These are phyloP conservation scores for Lactarius vividus DNA, from an alignment of 768 basidiomycete genomes.

Conservation along the genomic window DNA sequence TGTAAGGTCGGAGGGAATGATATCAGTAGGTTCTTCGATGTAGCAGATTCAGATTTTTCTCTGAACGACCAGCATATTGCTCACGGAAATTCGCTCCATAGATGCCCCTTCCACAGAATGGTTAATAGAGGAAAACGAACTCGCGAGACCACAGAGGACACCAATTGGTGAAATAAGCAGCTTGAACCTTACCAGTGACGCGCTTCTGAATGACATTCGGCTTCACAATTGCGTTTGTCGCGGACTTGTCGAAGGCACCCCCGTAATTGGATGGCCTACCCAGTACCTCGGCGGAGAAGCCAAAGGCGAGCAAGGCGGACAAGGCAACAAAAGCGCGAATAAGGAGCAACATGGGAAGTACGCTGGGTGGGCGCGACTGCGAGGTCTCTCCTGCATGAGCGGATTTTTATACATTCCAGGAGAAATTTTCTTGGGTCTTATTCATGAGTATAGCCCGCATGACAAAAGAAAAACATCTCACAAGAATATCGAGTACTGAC, in stretches of 20 bases:
- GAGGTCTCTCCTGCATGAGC: background rate
- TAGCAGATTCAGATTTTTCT: conserved; percentile 1
- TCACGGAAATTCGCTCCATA: conserved; percentile 63
- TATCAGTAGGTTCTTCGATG: conserved; percentile 58
- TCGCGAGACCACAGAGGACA: conserved; percentile 16
- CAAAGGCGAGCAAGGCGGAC: conserved; percentile 4
- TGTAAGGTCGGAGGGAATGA: conserved; percentile 57
- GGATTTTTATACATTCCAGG: background rate
- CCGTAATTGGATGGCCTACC: conserved; percentile 14
- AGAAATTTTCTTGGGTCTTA: background rate
- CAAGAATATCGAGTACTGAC: background rate
- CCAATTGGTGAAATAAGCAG: conserved; percentile 41
- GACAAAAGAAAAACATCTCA: background rate
- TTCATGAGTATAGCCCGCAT: background rate
- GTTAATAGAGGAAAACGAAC: background rate
- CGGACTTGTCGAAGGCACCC: conserved; percentile 9
- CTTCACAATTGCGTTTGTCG: conserved; percentile 16
- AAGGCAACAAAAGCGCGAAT: background rate
- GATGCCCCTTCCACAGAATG: conserved; percentile 44
- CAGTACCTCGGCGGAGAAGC: conserved; percentile 12
- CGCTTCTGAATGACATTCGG: conserved; percentile 12
- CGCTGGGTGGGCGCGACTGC: background rate
- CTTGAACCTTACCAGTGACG: conserved; percentile 34
- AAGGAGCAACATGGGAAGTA: conserved; percentile 5
- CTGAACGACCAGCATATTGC: conserved; percentile 27